A percentile compares a stretch with the other conserved stretches of the same genome.
Evolutionary conservation across 345 rosid species (phyloP).

Genomic region (Erodium maritimum): DNA sequence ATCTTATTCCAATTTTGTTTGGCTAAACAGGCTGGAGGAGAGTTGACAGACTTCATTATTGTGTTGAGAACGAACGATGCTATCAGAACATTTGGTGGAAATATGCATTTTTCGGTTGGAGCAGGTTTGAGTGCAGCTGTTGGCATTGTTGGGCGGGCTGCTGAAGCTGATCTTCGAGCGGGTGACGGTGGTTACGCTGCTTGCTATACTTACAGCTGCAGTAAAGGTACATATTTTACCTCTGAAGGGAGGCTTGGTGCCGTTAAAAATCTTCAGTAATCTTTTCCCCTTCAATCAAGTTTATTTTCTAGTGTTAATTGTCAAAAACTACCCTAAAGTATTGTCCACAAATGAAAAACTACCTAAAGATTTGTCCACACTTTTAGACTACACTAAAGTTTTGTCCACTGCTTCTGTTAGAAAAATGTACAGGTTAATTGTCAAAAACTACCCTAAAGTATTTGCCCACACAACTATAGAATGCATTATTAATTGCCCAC

Average conservation of each 20-base stretch:
- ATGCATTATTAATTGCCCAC: too few species aligned
- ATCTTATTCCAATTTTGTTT: neutral
- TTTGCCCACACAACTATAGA: too few species aligned
- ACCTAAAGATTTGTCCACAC: too few species aligned
- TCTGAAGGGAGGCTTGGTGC: neutral
- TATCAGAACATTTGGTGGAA: slow-evolving; percentile 13
- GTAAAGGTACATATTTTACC: slow-evolving; percentile 9
- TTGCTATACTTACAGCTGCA: slow-evolving; percentile 17
- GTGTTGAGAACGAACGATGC: slow-evolving; percentile 14
- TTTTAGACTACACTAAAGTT: too few species aligned
- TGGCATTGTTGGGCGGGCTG: slow-evolving; percentile 13
- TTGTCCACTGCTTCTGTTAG: too few species aligned
- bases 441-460: too few species aligned
- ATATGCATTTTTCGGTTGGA: slow-evolving; percentile 17
- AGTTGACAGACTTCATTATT: slow-evolving; percentile 15
- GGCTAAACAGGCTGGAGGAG: slow-evolving; percentile 16
- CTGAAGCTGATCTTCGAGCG: slow-evolving; percentile 17
- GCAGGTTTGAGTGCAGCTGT: slow-evolving; percentile 20
- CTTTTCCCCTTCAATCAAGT: too few species aligned
- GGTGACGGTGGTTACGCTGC: slow-evolving; percentile 18
- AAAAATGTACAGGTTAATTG: too few species aligned
- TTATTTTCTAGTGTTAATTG: too few species aligned
- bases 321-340: too few species aligned
- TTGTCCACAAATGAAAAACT: too few species aligned
- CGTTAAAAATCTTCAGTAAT: neutral